Conservation (phyloP, 2,329 filamentous ascomycete species). For the Tetracladium maxilliforme region DNA sequence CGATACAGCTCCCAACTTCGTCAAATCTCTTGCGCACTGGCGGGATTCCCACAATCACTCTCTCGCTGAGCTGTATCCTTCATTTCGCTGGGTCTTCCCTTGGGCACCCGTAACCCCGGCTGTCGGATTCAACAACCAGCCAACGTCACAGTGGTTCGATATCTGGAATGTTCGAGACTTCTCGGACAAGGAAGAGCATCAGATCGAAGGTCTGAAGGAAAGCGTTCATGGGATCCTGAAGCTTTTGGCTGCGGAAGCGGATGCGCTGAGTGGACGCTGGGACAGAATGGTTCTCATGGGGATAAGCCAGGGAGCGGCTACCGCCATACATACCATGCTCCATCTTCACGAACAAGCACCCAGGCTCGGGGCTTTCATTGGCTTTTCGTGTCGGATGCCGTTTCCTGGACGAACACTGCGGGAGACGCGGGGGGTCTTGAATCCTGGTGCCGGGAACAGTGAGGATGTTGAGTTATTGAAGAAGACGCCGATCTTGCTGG, state of each 20-base stretch:
- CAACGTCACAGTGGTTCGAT: slow-evolving; percentile 33
- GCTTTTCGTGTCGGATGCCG: slow-evolving; percentile 17
- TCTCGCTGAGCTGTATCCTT: slow-evolving; percentile 24
- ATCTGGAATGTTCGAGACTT: slow-evolving; percentile 26
- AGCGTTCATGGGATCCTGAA: slow-evolving; percentile 17
- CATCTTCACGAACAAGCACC: slow-evolving; percentile 13
- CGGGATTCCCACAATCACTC: slow-evolving; percentile 15
- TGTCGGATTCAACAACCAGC: slow-evolving; percentile 10
- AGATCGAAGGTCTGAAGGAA: slow-evolving; percentile 22
- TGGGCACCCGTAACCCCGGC: slow-evolving; percentile 18
- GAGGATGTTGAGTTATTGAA: slow-evolving; percentile 15
- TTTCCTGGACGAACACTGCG: slow-evolving; percentile 16
- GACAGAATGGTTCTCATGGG: slow-evolving; percentile 26
- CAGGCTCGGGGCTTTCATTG: slow-evolving; percentile 19
- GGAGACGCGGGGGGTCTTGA: slow-evolving; percentile 17
- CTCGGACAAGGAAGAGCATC: slow-evolving; percentile 23
- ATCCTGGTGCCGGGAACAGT: slow-evolving; percentile 8
- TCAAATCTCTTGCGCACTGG: slow-evolving; percentile 13
- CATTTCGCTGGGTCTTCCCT: slow-evolving; percentile 34
- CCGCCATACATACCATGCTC: slow-evolving; percentile 20
- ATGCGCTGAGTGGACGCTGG: slow-evolving; percentile 16
- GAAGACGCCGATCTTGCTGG: slow-evolving; percentile 26
- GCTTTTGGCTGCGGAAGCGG: slow-evolving; percentile 19
- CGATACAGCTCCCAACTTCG: slow-evolving; percentile 14
- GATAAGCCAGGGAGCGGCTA: slow-evolving; percentile 29